These are phyloP conservation scores for Trichoderma semiorbis DNA, from an alignment of 2,329 filamentous ascomycete genomes.

Conservation along the genomic window DNA sequence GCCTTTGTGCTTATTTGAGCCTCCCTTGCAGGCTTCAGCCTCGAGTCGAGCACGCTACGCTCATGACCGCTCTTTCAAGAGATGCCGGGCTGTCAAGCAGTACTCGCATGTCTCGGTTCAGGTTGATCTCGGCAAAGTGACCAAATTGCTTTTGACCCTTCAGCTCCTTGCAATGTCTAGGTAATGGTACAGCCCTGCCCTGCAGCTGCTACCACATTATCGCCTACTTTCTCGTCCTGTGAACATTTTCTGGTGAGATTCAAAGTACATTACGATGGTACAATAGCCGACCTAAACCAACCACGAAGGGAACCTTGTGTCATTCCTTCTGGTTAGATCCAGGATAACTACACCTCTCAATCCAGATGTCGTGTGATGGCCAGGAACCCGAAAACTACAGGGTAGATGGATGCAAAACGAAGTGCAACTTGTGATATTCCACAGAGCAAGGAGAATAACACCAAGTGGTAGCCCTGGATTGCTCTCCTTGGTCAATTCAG, in stretches of 20 bases:
- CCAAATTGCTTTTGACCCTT: background rate
- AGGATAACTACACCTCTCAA: background rate
- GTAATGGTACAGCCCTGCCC: background rate
- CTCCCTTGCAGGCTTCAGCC: background rate
- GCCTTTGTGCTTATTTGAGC: background rate
- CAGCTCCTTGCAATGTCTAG: background rate
- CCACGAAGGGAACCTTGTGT: background rate
- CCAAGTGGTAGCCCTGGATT: background rate
- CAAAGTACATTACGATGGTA: background rate
- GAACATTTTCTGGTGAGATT: background rate
- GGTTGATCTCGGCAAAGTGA: background rate
- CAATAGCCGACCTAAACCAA: background rate
- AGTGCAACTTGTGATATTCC: background rate
- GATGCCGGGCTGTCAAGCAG: background rate
- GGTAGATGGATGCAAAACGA: background rate
- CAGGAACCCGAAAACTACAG: background rate
- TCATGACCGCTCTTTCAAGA: background rate
- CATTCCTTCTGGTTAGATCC: background rate
- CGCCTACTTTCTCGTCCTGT: too few relatives aligned
- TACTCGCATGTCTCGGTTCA: background rate
- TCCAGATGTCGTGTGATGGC: background rate
- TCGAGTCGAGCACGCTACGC: background rate
- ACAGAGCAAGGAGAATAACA: background rate
- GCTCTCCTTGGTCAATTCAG: background rate
- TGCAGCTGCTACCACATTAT: background rate